A percentile compares a stretch with the other conserved stretches of the same genome.
phyloP scores from a whole-genome alignment of 106 monocot genomes.

The Platanthera guangdongensis region DNA sequence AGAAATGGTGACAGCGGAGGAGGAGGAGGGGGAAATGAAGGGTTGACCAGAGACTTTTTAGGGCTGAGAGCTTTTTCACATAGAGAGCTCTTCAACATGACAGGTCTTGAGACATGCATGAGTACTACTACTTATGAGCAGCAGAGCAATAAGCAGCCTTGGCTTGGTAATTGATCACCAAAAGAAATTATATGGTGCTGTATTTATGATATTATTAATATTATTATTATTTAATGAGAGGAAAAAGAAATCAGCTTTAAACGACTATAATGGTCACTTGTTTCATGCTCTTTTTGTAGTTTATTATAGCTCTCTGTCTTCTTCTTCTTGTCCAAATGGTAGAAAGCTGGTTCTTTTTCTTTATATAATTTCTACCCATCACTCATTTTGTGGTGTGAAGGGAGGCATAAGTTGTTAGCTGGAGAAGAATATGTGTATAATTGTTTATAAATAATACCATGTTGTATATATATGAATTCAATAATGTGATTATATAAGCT shows the following conservation, averaged over 20 bases:
- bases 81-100: conserved; percentile 49
- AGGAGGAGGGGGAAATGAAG: conserved; percentile 14
- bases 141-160: conserved; percentile 1
- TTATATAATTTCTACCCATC: not conserved
- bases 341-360: not conserved
- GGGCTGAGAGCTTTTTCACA: conserved; percentile 51
- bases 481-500: no score
- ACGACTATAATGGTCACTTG: no score
- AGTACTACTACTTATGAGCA: conserved; percentile 19
- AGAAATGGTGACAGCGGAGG: not conserved
- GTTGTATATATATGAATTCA: no score
- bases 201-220: no score
- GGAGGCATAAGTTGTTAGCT: no score
- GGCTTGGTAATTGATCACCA: not conserved
- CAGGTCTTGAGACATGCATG: conserved; percentile 32
- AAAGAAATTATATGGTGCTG: no score
- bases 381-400: not conserved
- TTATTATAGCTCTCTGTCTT: not conserved
- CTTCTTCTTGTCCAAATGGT: not conserved
- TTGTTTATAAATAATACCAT: no score
- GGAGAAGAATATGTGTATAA: no score
- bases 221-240: not conserved
- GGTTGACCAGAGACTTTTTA: conserved; percentile 69
- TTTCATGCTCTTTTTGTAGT: not conserved
- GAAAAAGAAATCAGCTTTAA: not conserved